Evolutionary conservation across 306 rosid genomes (phyloP).

Genomic region (Rubus parviflorus): DNA sequence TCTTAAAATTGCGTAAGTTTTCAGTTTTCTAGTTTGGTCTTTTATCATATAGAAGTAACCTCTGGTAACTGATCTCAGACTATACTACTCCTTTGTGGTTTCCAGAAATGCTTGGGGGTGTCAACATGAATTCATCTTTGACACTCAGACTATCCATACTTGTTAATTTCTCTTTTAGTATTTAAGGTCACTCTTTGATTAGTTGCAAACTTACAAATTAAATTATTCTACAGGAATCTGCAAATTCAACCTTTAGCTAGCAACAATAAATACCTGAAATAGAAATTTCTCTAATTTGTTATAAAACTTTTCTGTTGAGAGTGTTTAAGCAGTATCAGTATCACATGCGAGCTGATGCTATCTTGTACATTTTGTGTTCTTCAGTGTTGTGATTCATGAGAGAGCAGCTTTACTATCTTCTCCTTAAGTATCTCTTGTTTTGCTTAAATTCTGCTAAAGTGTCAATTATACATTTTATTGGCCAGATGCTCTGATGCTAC

Average conservation of each 20-base stretch:
- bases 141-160: not conserved
- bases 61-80: not conserved
- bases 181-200: not conserved
- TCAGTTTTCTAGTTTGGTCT: not conserved
- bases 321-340: not conserved
- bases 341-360: not conserved
- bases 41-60: not conserved
- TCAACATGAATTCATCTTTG: not conserved
- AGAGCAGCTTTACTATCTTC: not conserved
- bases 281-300: not conserved
- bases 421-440: not conserved
- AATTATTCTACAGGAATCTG: not conserved
- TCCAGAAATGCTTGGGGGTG: not conserved
- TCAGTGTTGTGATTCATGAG: not conserved
- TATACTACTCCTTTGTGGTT: not conserved
- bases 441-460: not conserved
- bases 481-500: constrained; percentile 32
- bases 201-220: not conserved
- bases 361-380: not conserved
- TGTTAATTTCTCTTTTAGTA: not conserved
- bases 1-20: not conserved
- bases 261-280: not conserved
- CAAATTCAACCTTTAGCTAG: not conserved
- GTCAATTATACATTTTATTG: not conserved
- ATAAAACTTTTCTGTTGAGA: not conserved